Evolutionary conservation across 2,329 filamentous ascomycete genomes (phyloP), one percentile per base, ranked within the genome.

Genomic region (Stagonosporopsis rhizophila): DNA sequence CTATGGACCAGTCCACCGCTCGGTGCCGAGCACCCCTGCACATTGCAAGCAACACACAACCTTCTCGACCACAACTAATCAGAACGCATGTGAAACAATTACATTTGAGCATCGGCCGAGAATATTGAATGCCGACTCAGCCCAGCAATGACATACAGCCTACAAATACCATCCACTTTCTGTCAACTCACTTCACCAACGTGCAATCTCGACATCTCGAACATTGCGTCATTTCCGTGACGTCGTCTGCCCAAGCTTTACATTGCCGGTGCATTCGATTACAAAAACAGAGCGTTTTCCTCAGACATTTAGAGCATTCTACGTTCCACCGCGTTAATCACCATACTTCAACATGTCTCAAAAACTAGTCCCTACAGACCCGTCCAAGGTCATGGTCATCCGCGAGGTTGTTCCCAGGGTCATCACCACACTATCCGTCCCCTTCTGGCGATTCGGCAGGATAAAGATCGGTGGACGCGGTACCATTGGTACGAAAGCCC

Each of bases 301-400:
- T 23, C 28, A 4, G 8, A 20, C 23, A 17, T 6, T 32, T 15
- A 5, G 15, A 32, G 17, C 19, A 27, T 17, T 9, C 9, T 3
- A 6, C 32, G 17, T 7, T 22, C 2, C 9, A 47, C 8, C 44
- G 12, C 8, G 15, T 19, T 25, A 27, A 12, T 15, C 22, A 44
- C 46, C 44, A 53, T 15, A n/a, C 19, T 23, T 23, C 62, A 68
- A 48, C 23, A 77, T 77, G 75, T 54, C 72, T 34, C 70, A 66
- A 7, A 77, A 76, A 60, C 60, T 77, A 51, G 76, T 82, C 19
- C 81, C 81, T 2, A 72, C 74, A n/a, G 88, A 94, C 67, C 92
- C 93, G 12, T 84, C 87, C 17, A 86, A 91, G 70, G 88, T 95
- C 61, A 96, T 96, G 89, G 91, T 96, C 59, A 94, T 96, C 70